Percentiles rank a stretch among this genome's conserved stretches.
phyloP scores from a whole-genome alignment of 805 yeast species.

The Lachancea thermotolerans region DNA sequence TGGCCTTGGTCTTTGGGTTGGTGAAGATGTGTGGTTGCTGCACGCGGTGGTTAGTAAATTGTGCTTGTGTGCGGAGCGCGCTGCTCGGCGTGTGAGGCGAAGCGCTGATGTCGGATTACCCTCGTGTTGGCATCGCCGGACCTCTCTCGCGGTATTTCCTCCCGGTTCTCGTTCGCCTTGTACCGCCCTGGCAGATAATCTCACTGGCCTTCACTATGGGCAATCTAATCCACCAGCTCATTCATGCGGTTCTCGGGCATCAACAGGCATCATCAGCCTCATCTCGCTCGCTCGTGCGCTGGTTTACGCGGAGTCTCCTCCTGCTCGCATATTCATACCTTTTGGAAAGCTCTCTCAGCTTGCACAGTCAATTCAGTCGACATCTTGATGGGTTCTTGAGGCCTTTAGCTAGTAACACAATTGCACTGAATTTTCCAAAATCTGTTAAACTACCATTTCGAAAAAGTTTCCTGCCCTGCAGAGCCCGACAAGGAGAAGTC shows the following conservation, averaged over 20 bases:
- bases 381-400: slow-evolving; percentile 52
- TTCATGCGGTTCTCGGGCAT: no score
- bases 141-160: no score
- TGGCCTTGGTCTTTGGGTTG: slow-evolving; percentile 99
- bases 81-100: background rate
- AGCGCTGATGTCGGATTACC: background rate
- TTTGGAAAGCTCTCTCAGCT: slow-evolving; percentile 99
- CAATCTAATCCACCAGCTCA: no score
- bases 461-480: background rate
- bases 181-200: no score
- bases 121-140: no score
- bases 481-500: background rate
- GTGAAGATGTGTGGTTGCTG: slow-evolving; percentile 99
- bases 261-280: background rate
- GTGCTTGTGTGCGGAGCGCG: background rate
- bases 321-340: slow-evolving; percentile 54
- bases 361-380: slow-evolving; percentile 99
- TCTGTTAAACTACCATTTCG: background rate
- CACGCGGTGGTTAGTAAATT: slow-evolving; percentile 34
- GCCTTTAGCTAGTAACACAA: slow-evolving; percentile 9
- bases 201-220: no score
- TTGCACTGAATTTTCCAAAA: slow-evolving; percentile 2
- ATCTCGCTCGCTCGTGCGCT: background rate
- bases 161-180: no score
- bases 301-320: no score